Base-by-base conservation (phyloP, 2,329 filamentous ascomycete genomes). In the Colletotrichum lentis region DNA sequence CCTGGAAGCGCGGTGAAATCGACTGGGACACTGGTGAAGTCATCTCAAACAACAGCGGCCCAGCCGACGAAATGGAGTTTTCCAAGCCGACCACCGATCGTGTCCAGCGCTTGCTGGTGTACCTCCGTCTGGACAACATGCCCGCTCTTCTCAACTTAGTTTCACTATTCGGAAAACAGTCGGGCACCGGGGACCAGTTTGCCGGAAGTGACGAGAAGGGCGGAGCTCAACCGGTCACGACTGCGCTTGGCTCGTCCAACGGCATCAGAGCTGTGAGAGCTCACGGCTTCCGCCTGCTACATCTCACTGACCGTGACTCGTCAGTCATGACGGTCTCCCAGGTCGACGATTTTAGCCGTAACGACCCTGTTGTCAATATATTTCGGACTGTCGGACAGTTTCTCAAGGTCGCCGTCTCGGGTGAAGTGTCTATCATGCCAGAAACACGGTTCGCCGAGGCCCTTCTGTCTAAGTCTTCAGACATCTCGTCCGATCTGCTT, bases 281-380 rank as follows among this genome's bases (percentile, higher is more conserved):
- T 0, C 93, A 97, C 73, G 95, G 94, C 39, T 81, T 97, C n/a
- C 91, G 94, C 16, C 85, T 98, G 18, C 80, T 96, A 56, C 92
- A 96, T 75, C 86, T 98, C 14, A 96, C 93, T 0, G 94, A 97
- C 73, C 93, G 95, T 85, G 91, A 93, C 49, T 97, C 95, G 0
- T 94, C 94, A 20, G 95, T 97, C 73, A 98, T 98, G 95, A 91
- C 93, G 73, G 93, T 97, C 12, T 90, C 93, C 0, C 93, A 96
- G 74, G 85, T 90, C 3, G 91, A 94, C 46, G 92, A 96, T 56
- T 86, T 89, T 69, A 86, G 87, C 31, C 83, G 86, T 7, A 85
- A 87, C 73, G 95, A 98, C 74, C 93, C 95, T 0, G 90, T 98
- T 4, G 88, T 97, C 62, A 97, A 97, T 76, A 92, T 93, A 0